A percentile compares a stretch with the other conserved stretches of the same genome.
phyloP scores from a whole-genome alignment of 108 stramenopile genomes.

The Aurantiochytrium sp. region DNA sequence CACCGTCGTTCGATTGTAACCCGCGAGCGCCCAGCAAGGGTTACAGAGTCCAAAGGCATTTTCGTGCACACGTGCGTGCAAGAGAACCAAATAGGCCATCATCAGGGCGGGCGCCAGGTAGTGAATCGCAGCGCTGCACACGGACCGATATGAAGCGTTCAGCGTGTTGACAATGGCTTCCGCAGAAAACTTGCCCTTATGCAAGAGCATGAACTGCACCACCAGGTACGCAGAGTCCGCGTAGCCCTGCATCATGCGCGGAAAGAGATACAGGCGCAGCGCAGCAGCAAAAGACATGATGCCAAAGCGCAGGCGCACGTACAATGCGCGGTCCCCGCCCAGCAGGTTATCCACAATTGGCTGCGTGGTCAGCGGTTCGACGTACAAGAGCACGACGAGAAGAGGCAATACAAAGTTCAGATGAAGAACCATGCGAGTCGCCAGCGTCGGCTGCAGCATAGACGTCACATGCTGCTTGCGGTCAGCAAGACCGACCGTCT shows the following conservation, averaged over 20 bases:
- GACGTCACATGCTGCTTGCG: not conserved
- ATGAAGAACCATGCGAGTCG: not conserved
- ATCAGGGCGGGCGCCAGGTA: not conserved
- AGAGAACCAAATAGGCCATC: not conserved
- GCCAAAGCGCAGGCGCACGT: not conserved
- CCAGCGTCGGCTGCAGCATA: not conserved
- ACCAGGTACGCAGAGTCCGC: not conserved
- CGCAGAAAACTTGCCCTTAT: not conserved
- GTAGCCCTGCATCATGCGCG: not conserved
- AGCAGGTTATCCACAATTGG: not conserved
- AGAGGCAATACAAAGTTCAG: not conserved
- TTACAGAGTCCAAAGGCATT: not conserved
- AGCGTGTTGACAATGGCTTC: not conserved
- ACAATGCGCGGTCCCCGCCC: not conserved
- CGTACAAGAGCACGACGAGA: not conserved
- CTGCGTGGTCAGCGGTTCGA: not conserved
- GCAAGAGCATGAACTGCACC: not conserved
- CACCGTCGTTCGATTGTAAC: not conserved
- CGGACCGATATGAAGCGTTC: not conserved
- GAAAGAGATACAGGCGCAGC: not conserved
- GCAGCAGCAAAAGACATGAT: not conserved
- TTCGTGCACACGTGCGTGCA: not conserved
- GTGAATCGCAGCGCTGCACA: not conserved
- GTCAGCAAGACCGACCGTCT: not conserved
- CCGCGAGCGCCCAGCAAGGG: not conserved